Conservation (phyloP, 768 basidiomycete genomes). For the Tubosaeta brunneosetosa region DNA sequence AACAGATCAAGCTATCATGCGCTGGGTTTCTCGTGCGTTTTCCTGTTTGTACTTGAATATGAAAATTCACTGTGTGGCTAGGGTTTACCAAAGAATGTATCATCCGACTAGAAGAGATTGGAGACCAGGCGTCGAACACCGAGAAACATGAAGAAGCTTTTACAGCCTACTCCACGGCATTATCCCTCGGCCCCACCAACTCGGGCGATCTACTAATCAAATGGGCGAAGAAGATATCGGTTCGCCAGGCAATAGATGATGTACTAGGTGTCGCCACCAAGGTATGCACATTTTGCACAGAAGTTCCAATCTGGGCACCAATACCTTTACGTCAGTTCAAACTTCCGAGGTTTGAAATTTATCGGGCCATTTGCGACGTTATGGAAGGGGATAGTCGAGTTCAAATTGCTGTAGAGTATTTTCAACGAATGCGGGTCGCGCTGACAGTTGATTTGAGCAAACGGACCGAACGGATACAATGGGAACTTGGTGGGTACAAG, state of each 20-base stretch:
- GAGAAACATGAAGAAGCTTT: background rate
- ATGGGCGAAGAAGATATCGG: background rate
- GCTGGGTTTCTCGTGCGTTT: slow-evolving; percentile 5
- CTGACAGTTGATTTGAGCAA: too few relatives aligned
- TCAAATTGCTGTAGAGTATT: background rate
- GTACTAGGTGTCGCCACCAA: background rate
- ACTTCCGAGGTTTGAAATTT: background rate
- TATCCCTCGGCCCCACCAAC: background rate
- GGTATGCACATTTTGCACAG: background rate
- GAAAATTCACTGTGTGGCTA: background rate
- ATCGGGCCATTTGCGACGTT: background rate
- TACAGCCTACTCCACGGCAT: background rate
- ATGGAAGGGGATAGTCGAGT: background rate
- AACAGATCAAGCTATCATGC: background rate
- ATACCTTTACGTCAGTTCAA: background rate
- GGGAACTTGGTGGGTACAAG: background rate
- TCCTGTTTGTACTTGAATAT: background rate
- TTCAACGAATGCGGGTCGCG: background rate
- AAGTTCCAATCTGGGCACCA: background rate
- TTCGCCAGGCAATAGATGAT: background rate
- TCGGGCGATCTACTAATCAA: background rate
- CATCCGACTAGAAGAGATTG: background rate
- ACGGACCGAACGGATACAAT: background rate
- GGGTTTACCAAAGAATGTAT: background rate
- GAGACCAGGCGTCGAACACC: background rate